phyloP scores from a whole-genome alignment of 305 asterid species.

The Solanum chacoense region DNA sequence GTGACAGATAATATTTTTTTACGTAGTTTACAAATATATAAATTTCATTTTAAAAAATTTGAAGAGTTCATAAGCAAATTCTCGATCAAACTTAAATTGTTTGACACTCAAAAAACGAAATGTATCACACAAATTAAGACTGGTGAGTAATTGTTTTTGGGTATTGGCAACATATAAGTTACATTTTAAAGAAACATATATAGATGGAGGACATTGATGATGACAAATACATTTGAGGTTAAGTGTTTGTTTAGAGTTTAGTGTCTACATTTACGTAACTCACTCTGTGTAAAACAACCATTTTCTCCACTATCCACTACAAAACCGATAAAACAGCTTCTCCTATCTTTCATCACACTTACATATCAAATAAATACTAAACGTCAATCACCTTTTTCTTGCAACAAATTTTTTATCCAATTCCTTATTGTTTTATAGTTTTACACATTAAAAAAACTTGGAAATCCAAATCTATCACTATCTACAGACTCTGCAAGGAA shows the following conservation, averaged over 20 bases:
- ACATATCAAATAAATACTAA: slow-evolving; percentile 1
- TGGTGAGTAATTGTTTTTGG: background rate
- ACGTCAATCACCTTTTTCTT: background rate
- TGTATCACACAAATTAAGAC: background rate
- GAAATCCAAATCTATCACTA: background rate
- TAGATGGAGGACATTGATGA: background rate
- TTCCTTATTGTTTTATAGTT: background rate
- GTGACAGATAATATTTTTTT: no score
- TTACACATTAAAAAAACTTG: background rate
- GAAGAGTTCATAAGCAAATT: no score
- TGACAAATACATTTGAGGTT: background rate
- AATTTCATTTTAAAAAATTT: no score
- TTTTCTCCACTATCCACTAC: background rate
- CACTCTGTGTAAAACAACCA: background rate
- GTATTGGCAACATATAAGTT: background rate
- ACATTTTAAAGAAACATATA: background rate
- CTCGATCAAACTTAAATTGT: background rate
- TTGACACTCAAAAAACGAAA: no score
- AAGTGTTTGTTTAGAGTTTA: background rate
- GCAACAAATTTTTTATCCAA: background rate
- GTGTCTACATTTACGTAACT: background rate
- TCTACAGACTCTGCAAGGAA: slow-evolving; percentile 5
- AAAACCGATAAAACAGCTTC: slow-evolving; percentile 12
- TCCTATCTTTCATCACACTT: slow-evolving; percentile 9
- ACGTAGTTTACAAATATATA: no score